Percentiles rank a stretch among this genome's conserved stretches.
Evolutionary conservation across 495 filamentous ascomycete genomes (phyloP).

Genomic region (Hyaloscypha variabilis): DNA sequence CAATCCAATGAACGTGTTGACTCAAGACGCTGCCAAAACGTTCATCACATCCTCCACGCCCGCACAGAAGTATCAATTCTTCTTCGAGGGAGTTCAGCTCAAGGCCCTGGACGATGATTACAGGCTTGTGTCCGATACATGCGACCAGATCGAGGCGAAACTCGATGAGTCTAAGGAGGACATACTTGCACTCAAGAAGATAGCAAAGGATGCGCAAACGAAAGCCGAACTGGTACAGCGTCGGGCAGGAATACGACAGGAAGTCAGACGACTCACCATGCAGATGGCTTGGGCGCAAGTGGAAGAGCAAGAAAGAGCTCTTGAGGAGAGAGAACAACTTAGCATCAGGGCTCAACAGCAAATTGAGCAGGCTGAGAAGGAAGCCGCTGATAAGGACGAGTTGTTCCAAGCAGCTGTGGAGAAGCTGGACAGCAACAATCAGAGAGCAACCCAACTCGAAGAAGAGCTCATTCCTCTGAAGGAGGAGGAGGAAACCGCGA

Average conservation of each 20-base stretch:
- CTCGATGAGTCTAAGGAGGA: constrained; percentile 50
- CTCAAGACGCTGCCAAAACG: constrained; percentile 91
- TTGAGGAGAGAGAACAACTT: constrained; percentile 62
- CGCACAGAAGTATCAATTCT: constrained; percentile 92
- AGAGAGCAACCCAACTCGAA: constrained; percentile 51
- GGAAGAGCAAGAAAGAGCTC: constrained; percentile 41
- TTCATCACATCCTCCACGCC: constrained; percentile 86
- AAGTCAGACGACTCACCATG: constrained; percentile 21
- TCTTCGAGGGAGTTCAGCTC: constrained; percentile 92
- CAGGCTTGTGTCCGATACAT: constrained; percentile 67
- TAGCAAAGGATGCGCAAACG: constrained; percentile 39
- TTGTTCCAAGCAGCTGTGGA: constrained; percentile 40
- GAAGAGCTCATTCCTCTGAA: constrained; percentile 43
- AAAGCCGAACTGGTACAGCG: constrained; percentile 48
- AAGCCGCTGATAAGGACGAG: constrained; percentile 33
- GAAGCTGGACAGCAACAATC: constrained; percentile 42
- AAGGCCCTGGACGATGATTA: constrained; percentile 94
- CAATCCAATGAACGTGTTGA: constrained; percentile 97
- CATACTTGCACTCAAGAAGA: constrained; percentile 47
- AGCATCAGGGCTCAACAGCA: constrained; percentile 52
- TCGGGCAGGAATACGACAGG: constrained; percentile 32
- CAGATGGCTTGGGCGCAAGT: constrained; percentile 43
- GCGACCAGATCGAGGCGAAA: constrained; percentile 64
- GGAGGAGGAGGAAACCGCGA: constrained; percentile 39
- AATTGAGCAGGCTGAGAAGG: constrained; percentile 24